Evolutionary conservation across 2,329 filamentous ascomycete species (phyloP).

Genomic region (Neonectria ditissima): DNA sequence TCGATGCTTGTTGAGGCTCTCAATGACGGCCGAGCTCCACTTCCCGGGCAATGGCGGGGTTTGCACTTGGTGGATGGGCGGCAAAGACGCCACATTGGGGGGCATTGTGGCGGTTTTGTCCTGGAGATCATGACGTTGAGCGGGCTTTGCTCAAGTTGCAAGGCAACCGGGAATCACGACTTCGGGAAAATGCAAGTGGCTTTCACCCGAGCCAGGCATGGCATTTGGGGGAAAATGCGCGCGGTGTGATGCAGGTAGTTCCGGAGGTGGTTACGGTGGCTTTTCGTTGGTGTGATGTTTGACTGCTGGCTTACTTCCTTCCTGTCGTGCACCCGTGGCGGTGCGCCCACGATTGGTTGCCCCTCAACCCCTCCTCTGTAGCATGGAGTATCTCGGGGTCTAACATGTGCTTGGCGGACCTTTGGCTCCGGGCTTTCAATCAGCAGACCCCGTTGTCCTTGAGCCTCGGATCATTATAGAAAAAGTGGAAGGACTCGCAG

Average conservation of each 20-base stretch:
- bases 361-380: not conserved
- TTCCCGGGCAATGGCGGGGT: not conserved
- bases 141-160: not conserved
- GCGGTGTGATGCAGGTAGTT: not conserved
- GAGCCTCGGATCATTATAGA: not conserved
- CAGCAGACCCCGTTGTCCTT: not conserved
- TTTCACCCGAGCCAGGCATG: not conserved
- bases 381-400: not conserved
- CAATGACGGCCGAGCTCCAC: constrained; percentile 1
- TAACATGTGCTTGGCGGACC: not conserved
- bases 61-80: not conserved
- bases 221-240: not conserved
- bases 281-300: not conserved
- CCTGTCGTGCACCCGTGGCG: not conserved
- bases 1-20: not conserved
- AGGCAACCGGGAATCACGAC: not conserved
- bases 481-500: not conserved
- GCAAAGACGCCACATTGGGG: not conserved
- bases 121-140: not conserved
- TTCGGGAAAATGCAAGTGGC: not conserved
- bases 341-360: not conserved
- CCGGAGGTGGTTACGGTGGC: not conserved
- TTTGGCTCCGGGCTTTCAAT: constrained; percentile 11
- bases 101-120: not conserved
- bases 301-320: not conserved